Conservation (phyloP, 371 early-diverging fungal genomes). For the Mortierella sp. region DNA sequence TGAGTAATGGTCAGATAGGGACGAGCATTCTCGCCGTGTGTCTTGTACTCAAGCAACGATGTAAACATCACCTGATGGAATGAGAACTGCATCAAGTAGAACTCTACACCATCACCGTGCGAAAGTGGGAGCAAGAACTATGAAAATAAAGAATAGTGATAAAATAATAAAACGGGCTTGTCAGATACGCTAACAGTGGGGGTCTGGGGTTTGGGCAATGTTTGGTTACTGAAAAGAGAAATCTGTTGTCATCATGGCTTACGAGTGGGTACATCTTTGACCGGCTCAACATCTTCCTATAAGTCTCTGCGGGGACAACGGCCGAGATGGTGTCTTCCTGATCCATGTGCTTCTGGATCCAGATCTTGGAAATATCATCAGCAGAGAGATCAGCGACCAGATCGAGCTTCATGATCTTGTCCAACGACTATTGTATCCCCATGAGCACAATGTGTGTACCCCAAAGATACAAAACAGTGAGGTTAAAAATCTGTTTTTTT, state of each 20-base stretch:
- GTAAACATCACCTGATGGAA: conserved; percentile 90
- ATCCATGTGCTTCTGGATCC: conserved; percentile 84
- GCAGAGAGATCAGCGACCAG: conserved; percentile 67
- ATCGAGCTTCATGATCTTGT: conserved; percentile 84
- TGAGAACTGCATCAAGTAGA: conserved; percentile 86
- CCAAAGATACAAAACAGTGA: too few relatives aligned
- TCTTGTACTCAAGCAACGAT: conserved; percentile 90
- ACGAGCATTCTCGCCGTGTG: conserved; percentile 79
- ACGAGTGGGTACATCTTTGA: conserved; percentile 81
- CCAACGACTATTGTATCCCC: conserved; percentile 66
- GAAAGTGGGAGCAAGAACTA: conserved; percentile 92
- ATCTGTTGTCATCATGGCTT: conserved; percentile 21
- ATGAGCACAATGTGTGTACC: background rate
- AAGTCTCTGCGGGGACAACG: conserved; percentile 77
- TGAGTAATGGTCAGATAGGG: conserved; percentile 89
- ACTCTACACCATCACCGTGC: conserved; percentile 85
- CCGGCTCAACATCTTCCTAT: conserved; percentile 71
- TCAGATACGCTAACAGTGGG: background rate
- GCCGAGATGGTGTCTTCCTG: conserved; percentile 78
- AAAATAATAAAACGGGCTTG: background rate
- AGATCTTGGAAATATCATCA: conserved; percentile 79
- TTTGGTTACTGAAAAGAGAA: background rate
- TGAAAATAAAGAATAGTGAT: background rate
- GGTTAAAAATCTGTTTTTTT: conserved; percentile 7
- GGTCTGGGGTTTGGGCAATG: background rate